Conservation (phyloP, 176 grass and related monocot species). For the Triticum urartu region DNA sequence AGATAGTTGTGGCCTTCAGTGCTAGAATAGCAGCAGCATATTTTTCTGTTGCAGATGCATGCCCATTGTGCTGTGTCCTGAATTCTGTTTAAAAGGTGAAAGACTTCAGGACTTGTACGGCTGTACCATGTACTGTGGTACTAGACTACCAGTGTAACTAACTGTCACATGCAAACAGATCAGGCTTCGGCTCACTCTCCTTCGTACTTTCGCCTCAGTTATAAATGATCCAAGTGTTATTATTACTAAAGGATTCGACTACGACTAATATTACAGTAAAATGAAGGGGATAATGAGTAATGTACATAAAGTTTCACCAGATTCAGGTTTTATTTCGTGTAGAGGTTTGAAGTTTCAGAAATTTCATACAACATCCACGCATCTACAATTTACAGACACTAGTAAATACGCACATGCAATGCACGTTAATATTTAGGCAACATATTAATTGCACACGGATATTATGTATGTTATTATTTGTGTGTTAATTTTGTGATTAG, state of each 20-base stretch:
- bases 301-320: not conserved
- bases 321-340: constrained; percentile 23
- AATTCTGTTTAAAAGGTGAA: not conserved
- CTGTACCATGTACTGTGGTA: constrained; percentile 1
- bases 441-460: too few species aligned
- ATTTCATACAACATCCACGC: constrained; percentile 20
- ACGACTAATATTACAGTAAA: not conserved
- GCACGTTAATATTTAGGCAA: too few species aligned
- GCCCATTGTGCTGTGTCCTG: not conserved
- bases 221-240: not conserved
- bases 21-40: not conserved
- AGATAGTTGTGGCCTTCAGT: not conserved
- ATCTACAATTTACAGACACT: constrained; percentile 53
- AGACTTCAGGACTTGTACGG: not conserved
- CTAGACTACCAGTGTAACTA: not conserved
- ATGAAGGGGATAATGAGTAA: not conserved
- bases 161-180: not conserved
- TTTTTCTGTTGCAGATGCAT: constrained; percentile 12
- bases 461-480: too few species aligned
- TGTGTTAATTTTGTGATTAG: too few species aligned
- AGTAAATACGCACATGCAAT: too few species aligned
- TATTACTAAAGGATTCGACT: not conserved
- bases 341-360: not conserved
- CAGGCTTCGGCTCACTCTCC: not conserved
- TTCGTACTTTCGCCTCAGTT: not conserved